Percentiles rank a stretch among this genome's conserved stretches.
Evolutionary conservation across 1,139 yeast genomes (phyloP).

Genomic region (Maudiozyma humilis): DNA sequence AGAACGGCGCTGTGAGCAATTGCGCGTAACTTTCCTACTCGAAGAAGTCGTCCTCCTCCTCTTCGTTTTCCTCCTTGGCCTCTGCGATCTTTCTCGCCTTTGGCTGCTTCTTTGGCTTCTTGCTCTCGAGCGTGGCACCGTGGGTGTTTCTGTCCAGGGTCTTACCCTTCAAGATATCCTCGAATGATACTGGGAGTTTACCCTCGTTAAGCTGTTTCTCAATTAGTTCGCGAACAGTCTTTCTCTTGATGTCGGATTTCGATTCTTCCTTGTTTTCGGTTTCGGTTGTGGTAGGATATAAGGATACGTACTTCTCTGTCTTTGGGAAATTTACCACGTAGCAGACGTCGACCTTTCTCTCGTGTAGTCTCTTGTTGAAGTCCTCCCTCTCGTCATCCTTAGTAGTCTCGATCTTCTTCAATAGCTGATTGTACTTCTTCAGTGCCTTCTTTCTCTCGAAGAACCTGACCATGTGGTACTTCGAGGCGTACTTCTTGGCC

Average conservation of each 20-base stretch:
- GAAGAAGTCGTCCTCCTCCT: constrained; percentile 43
- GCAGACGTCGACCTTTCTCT: constrained; percentile 63
- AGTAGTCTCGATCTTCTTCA: constrained; percentile 34
- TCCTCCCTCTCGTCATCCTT: constrained; percentile 27
- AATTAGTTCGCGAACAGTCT: constrained; percentile 44
- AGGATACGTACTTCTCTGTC: constrained; percentile 69
- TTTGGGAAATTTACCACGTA: constrained; percentile 75
- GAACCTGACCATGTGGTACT: constrained; percentile 89
- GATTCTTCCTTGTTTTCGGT: constrained; percentile 7
- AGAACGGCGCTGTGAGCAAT: too few relatives aligned
- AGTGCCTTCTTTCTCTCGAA: constrained; percentile 85
- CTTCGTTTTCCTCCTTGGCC: constrained; percentile 16
- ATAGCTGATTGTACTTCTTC: constrained; percentile 60
- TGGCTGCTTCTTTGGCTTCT: constrained; percentile 9
- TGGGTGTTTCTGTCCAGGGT: constrained; percentile 22
- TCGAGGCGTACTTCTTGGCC: constrained; percentile 56
- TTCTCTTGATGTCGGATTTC: constrained; percentile 43
- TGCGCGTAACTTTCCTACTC: too few relatives aligned
- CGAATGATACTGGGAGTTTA: constrained; percentile 49
- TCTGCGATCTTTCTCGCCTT: constrained; percentile 7
- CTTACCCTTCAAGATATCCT: constrained; percentile 49
- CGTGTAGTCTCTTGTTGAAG: constrained; percentile 45
- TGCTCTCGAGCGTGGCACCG: constrained; percentile 17
- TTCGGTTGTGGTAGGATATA: constrained; percentile 47
- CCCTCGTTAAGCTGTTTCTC: constrained; percentile 44